These are phyloP conservation scores for Chalciporus chontae DNA, from an alignment of 768 basidiomycete species.

Conservation along the genomic window DNA sequence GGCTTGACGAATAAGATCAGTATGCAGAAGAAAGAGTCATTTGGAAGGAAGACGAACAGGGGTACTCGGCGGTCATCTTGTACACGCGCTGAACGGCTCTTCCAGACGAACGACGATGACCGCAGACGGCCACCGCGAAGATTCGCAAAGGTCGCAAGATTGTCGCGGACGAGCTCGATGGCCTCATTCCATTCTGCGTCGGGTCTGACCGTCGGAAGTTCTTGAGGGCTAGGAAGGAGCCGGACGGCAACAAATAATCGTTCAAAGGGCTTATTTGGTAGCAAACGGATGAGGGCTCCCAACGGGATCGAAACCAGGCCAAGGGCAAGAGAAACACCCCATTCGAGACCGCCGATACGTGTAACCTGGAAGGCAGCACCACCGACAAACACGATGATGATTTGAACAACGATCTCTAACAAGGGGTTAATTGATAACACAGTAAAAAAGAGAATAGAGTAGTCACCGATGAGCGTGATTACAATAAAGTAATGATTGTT, in stretches of 20 bases:
- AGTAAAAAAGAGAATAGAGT: not conserved
- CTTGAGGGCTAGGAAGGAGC: slow-evolving; percentile 60
- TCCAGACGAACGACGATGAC: slow-evolving; percentile 80
- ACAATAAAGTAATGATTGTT: slow-evolving; percentile 80
- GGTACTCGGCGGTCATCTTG: slow-evolving; percentile 44
- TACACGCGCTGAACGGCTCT: slow-evolving; percentile 64
- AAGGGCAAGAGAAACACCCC: slow-evolving; percentile 89
- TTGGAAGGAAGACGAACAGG: slow-evolving; percentile 41
- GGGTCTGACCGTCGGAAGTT: slow-evolving; percentile 57
- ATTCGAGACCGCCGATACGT: slow-evolving; percentile 74
- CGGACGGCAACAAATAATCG: slow-evolving; percentile 49
- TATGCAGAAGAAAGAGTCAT: not conserved
- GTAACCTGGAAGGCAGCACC: slow-evolving; percentile 90
- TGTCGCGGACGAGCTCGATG: slow-evolving; percentile 79
- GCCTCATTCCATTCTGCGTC: slow-evolving; percentile 75
- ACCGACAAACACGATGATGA: slow-evolving; percentile 88
- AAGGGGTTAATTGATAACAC: slow-evolving; percentile 6
- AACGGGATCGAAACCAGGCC: slow-evolving; percentile 87
- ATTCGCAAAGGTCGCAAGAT: slow-evolving; percentile 76
- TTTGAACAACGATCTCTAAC: slow-evolving; percentile 77
- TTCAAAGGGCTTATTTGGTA: slow-evolving; percentile 82
- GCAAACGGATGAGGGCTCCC: slow-evolving; percentile 72
- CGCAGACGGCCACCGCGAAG: slow-evolving; percentile 87
- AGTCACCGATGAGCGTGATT: slow-evolving; percentile 81
- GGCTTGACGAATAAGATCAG: slow-evolving; percentile 41